Base-by-base conservation (phyloP, 352 stramenopile genomes). In the Blastocystis sp. region DNA sequence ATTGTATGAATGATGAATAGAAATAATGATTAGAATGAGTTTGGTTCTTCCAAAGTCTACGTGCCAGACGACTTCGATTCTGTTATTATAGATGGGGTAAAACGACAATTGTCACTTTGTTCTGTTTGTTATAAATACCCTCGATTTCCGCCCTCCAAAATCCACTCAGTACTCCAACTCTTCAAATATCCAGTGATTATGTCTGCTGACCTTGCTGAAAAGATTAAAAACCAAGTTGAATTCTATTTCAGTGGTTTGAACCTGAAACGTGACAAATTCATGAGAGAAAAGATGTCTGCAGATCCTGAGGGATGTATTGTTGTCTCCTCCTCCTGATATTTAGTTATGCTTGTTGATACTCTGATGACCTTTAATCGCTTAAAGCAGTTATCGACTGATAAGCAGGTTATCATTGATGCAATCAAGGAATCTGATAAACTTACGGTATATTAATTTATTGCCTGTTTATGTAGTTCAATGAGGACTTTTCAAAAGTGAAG, bases 211-310 rank as follows among this genome's bases (percentile, higher is more conserved):
- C 54, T 88, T 79, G 77, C 58, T 24, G 44, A 22, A 0, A 88
- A 88, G 77, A 88, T 88, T 75, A 79, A 37, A 68, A 68, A 44
- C 9, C 77, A 88, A 42, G 77, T 88, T 7, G 77, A 88, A 53
- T 88, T 88, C 62, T 88, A 88, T 42, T 88, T 88, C 42, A 88
- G 77, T 37, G 77, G 62, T 27, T 42, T 77, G 17, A 88, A 88
- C 42, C 42, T 88, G 42, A 77, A 78, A 27, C 58, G 77, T 27
- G 77, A 88, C 40, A 88, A 88, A 53, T 77, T 88, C 44, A 88
- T 88, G 77, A 73, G 62, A 44, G 62, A 73, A 22, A 88, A 73
- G 58, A 88, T 88, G 58, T 22, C 77, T 53, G 62, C 58, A 13
- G 77, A 88, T 78, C 58, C 77, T 33, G 77, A 88, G 13, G 62